Base-by-base conservation (phyloP, 2,329 filamentous ascomycete genomes). In the Phialocephala subalpina region DNA sequence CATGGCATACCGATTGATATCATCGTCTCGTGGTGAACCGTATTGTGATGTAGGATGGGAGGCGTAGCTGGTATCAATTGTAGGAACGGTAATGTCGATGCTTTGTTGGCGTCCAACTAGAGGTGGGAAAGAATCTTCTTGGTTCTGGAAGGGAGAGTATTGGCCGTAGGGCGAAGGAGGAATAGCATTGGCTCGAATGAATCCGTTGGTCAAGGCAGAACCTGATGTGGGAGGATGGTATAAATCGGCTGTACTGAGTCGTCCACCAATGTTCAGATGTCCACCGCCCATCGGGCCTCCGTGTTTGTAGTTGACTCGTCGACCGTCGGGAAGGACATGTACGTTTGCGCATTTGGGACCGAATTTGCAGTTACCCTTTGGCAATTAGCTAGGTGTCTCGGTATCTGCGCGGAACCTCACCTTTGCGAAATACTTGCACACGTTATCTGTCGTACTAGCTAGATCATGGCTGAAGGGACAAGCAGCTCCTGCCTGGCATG, bases 341-440 rank as follows among this genome's bases (percentile, higher is more conserved):
- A 97, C 93, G 77, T 98, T 93, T 76, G 95, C 95, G 84, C 96
- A 99, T 81, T 98, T 98, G 70, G 93, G 92, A 69, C 96, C 96
- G 78, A 98, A 99, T 80, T 98, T 98, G 89, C 96, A 99, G 81
- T 97, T 97, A 72, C 96, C 96, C 93, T 97, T 74, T 61, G 58
- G 74, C 70, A 73, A 76, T 72, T 61, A 74, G 67, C 53, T 53
- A 20, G 33, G 4, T 47, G n/a, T 16, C 20, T 20, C 27, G 22
- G n/a, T 29, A 49, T 45, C 27, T 27, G 27, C 27, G 18, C 3
- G 33, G 27, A n/a, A 36, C 78, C 82, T 74, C 83, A 97, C 94
- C 90, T 98, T 99, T 77, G 94, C 92, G 79, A 98, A 99, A 82
- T 98, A 99, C 82, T 98, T 99, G 90, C 96, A 99, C 71, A 97